Evolutionary conservation across 768 basidiomycete genomes (phyloP), one percentile per base, ranked within the genome.

Genomic region (Mrakia hoshinonis): DNA sequence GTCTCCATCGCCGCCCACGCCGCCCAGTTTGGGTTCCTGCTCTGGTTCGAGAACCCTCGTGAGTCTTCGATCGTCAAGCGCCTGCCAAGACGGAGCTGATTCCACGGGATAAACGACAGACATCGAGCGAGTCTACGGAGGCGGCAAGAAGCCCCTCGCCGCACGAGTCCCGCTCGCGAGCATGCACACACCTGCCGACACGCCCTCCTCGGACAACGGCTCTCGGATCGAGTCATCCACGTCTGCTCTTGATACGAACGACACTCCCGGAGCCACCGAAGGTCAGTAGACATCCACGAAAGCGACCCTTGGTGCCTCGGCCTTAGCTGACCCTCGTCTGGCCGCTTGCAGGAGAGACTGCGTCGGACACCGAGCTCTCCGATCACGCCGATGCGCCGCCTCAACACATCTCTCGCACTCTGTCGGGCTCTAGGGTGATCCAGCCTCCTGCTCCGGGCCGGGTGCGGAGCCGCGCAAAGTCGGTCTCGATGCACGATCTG

Each of bases 1-100:
- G 91, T 88, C 73, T 93, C 91, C 75, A 85, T 99, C n/a, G 87
- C 87, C 2, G 94, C 90, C 0, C 96, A 99, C 76, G 91, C 93
- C 0, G 90, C 91, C 22, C 96, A 99, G 76, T 99, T 99, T 79
- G 92, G 88, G 1, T 99, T 99, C 84, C 82, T 99, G 66, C 84
- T 93, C 20, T 88, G 88, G 79, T 98, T 99, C 76, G 96, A 98
- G 81, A 98, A 95, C 77, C 95, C 96, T 73, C 96, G 93, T 95
- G 77, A 78, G 91, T 83, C 5, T n/a, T 15, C 31, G n/a, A 22
- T 34, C 29, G 24, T 9, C 15, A 34, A 7, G 3, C 34, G 36
- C 29, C 10, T 1, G 24, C 52, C 18, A 10, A 2, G 13, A 34
- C 7, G 10, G 26, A 36, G 11, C 68, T 63, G 15, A 39, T 20